A percentile compares a stretch with the other conserved stretches of the same genome.
Conservation (phyloP, 106 monocot species). For the Agapanthus africanus region DNA sequence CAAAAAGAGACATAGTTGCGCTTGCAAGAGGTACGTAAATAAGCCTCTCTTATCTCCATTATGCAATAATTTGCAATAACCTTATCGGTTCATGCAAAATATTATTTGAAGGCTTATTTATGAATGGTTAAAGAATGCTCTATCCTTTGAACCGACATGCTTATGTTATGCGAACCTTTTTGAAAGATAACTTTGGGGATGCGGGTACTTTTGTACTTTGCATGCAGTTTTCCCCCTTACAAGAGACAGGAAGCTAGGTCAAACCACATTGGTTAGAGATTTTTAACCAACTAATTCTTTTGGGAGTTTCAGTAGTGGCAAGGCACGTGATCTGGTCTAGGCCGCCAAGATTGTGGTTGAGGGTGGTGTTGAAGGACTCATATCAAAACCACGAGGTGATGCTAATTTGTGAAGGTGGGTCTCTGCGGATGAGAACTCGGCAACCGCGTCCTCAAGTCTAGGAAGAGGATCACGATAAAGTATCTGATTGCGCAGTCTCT, state of each 20-base stretch:
- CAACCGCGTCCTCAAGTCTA: too few species aligned
- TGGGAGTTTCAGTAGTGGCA: neutral
- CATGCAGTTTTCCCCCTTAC: too few species aligned
- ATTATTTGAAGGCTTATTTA: neutral
- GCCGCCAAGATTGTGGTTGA: too few species aligned
- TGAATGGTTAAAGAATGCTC: neutral
- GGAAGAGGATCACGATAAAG: too few species aligned
- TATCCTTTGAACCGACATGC: neutral
- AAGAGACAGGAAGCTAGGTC: too few species aligned
- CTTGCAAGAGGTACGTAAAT: slow-evolving; percentile 62
- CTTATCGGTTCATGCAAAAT: neutral
- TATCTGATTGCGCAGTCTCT: too few species aligned
- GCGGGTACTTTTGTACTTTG: neutral
- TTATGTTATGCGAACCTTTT: neutral
- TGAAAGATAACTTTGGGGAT: neutral
- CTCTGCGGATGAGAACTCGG: too few species aligned
- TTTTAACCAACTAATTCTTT: neutral
- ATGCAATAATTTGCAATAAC: neutral
- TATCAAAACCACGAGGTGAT: too few species aligned
- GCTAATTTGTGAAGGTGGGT: too few species aligned
- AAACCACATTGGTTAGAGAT: neutral
- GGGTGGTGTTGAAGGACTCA: too few species aligned
- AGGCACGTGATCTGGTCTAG: too few species aligned
- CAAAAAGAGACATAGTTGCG: slow-evolving; percentile 52
- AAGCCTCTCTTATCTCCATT: neutral